phyloP scores from a whole-genome alignment of 2,329 filamentous ascomycete genomes.

The Cordyceps pruinosa region DNA sequence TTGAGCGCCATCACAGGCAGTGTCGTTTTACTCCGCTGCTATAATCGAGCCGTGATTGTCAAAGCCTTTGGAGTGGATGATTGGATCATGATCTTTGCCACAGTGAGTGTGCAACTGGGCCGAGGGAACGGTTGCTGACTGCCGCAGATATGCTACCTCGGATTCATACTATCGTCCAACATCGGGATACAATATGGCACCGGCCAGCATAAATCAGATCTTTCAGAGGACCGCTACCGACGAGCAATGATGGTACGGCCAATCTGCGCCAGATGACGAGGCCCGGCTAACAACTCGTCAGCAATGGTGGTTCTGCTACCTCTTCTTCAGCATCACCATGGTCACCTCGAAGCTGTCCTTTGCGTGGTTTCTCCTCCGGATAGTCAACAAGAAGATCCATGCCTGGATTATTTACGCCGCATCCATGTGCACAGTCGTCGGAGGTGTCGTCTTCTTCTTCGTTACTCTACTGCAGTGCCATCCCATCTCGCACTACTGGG shows the following conservation, averaged over 20 bases:
- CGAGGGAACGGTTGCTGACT: background rate
- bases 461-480: slow-evolving; percentile 34
- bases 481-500: slow-evolving; percentile 35
- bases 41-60: slow-evolving; percentile 22
- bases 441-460: slow-evolving; percentile 35
- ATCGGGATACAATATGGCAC: slow-evolving; percentile 34
- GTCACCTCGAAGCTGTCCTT: slow-evolving; percentile 36
- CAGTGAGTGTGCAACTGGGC: slow-evolving; percentile 19
- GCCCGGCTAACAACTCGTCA: slow-evolving; percentile 13
- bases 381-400: slow-evolving; percentile 28
- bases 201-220: slow-evolving; percentile 29
- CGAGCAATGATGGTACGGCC: slow-evolving; percentile 27
- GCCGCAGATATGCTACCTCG: slow-evolving; percentile 27
- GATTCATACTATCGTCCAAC: slow-evolving; percentile 28
- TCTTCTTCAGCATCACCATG: slow-evolving; percentile 31
- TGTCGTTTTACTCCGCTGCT: slow-evolving; percentile 17
- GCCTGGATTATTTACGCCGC: slow-evolving; percentile 30
- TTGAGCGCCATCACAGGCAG: slow-evolving; percentile 17
- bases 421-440: slow-evolving; percentile 29
- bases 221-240: slow-evolving; percentile 20
- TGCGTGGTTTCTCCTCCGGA: slow-evolving; percentile 35
- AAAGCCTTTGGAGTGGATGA: slow-evolving; percentile 34
- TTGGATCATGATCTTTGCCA: slow-evolving; percentile 31
- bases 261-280: background rate
- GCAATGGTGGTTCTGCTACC: slow-evolving; percentile 33